Base-by-base conservation (phyloP, 345 rosid species). In the Mallotus nudiflorus region DNA sequence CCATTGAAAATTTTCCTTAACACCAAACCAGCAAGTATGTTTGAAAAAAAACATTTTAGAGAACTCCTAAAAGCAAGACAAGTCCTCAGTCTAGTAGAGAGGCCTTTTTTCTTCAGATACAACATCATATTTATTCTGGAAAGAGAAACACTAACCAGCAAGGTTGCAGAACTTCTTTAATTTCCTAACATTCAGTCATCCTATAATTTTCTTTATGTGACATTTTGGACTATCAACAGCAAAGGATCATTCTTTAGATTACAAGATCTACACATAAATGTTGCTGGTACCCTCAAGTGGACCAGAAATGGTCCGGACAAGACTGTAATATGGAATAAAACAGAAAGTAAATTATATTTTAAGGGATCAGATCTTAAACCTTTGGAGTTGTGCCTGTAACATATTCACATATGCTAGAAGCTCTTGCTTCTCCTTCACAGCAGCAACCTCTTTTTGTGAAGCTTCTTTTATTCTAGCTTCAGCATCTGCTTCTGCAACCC, bases 381-480 rank as follows among this genome's bases (percentile, higher is more conserved):
- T 96, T 84, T 96, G 94, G 73, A 96, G 87, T 76, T 96, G 97
- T 22, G 87, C 82, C 81, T 88, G 91, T 71, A 96, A 81, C 77
- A 81, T 72, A 76, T 84, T 96, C 62, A 88, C 95, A 70, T 88
- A 92, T 57, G 94, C 89, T 63, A 91, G 79, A 76, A 96, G 97
- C 73, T 96, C 98, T 86, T 96, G 89, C 82, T 89, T 96, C 76
- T 86, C 96, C 75, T 87, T 87, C 70, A 83, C 56, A 46, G 96
- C 87, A 71, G 82, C 78, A 66, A 87, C 80, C 75, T 95, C 98
- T 75, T 81, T 89, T 80, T 83, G 88, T 64, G 81, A 81, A 78
- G 92, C 87, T 56, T 95, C 98, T 77, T 85, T 92, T 62, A 87
- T 73, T 88, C 83, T 91, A 74, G 97, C 86, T 77, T 83, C 94